Conservation (phyloP, 495 filamentous ascomycete genomes). For the Annulohypoxylon bovei region DNA sequence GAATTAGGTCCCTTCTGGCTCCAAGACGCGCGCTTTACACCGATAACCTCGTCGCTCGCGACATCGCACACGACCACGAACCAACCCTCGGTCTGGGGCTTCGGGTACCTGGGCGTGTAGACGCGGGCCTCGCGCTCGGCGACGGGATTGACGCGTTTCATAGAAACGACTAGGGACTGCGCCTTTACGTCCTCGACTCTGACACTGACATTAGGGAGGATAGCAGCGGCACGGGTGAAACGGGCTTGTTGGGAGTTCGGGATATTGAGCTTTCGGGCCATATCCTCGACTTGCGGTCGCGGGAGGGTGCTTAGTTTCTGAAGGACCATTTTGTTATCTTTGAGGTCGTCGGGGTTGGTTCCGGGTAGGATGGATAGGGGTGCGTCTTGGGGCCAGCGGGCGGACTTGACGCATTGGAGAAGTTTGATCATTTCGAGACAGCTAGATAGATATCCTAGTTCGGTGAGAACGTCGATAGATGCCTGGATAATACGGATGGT, state of each 20-base stretch:
- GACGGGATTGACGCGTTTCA: constrained; percentile 74
- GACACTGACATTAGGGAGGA: constrained; percentile 76
- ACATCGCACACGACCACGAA: constrained; percentile 80
- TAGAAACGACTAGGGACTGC: constrained; percentile 66
- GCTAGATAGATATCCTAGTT: constrained; percentile 80
- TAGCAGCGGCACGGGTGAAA: constrained; percentile 67
- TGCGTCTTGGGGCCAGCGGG: constrained; percentile 86
- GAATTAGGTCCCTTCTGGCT: constrained; percentile 33
- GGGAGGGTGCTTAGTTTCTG: constrained; percentile 48
- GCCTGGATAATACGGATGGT: constrained; percentile 94
- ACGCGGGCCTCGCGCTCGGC: constrained; percentile 72
- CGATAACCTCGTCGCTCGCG: constrained; percentile 76
- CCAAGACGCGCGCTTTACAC: constrained; percentile 87
- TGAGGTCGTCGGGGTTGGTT: constrained; percentile 59
- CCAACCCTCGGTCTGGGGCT: constrained; percentile 94
- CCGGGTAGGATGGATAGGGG: constrained; percentile 84
- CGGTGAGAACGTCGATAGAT: constrained; percentile 92
- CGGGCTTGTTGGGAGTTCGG: constrained; percentile 42
- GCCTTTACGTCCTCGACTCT: constrained; percentile 68
- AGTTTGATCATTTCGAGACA: constrained; percentile 82
- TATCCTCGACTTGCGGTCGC: constrained; percentile 56
- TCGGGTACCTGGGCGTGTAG: constrained; percentile 89
- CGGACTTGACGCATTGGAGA: constrained; percentile 90
- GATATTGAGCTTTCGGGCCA: constrained; percentile 54
- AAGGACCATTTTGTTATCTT: constrained; percentile 46